Evolutionary conservation across 1,284 basidiomycete species (phyloP), one percentile per base, ranked within the genome.

Genomic region (Anthracocystis setariae): DNA sequence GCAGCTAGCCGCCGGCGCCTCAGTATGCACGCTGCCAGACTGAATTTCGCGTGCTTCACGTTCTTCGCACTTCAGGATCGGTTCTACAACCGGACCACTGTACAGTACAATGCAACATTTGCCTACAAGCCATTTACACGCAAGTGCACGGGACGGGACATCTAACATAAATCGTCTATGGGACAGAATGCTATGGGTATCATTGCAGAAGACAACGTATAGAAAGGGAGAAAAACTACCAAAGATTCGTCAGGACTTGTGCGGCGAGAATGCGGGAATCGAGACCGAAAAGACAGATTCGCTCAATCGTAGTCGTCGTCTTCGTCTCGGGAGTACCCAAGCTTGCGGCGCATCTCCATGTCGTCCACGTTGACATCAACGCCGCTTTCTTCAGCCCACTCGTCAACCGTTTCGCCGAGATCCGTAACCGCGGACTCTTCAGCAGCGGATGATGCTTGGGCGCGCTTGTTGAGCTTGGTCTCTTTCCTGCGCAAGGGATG

Each of bases 271-370:
- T n/a, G n/a, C n/a, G n/a, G n/a, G n/a, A n/a, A n/a, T n/a, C n/a
- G n/a, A n/a, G n/a, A 29, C 10, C 24, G 18, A 10, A 20, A 21
- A 42, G 39, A 18, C 39, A 42, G 13, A 17, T 13, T 5, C 5
- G 35, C 35, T 45, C 45, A 55, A 9, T 55, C 53, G n/a, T 55
- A 44, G 15, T 67, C 49, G 23, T 70, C 64, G 18, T 76, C 54
- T 18, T 56, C 58, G 2, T 58, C 40, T 21, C 57, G 47, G 25
- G 56, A 72, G 52, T 76, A 70, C 35, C 53, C 61, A 8, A 62
- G 48, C 48, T 59, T 32, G 17, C 40, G 45, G 13, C 74, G 62
- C 64, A 74, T 76, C 15, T 44, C 49, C 64, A 74, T 76, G 17
- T 44, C 48, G 8, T 15, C 8, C 2, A 58, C 61, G 2, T 51